Conservation (phyloP, 1,284 basidiomycete genomes). For the Abortiporus biennis region DNA sequence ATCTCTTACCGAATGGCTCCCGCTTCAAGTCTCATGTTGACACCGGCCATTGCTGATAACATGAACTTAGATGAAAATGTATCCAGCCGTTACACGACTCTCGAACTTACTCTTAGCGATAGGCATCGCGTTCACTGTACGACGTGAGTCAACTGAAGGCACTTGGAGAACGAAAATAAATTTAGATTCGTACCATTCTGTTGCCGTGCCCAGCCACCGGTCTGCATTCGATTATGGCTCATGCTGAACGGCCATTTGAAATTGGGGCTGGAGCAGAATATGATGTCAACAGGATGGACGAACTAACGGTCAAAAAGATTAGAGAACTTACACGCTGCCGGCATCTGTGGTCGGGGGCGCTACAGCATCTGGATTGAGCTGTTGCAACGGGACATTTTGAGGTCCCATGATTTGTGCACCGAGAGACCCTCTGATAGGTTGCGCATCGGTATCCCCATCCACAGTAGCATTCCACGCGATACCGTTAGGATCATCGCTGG, state of each 20-base stretch:
- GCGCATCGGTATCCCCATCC: slow-evolving; percentile 16
- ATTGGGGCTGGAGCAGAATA: slow-evolving; percentile 31
- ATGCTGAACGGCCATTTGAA: slow-evolving; percentile 63
- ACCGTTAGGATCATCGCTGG: slow-evolving; percentile 43
- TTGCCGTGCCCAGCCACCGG: slow-evolving; percentile 34
- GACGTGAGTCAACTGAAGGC: slow-evolving; percentile 1
- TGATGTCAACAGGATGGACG: not conserved
- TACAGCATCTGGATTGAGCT: slow-evolving; percentile 50
- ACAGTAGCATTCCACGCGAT: slow-evolving; percentile 21
- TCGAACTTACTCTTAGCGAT: slow-evolving; percentile 44
- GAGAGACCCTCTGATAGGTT: slow-evolving; percentile 29
- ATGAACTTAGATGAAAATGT: not conserved
- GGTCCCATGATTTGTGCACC: slow-evolving; percentile 51
- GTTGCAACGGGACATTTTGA: slow-evolving; percentile 40
- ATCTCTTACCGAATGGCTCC: slow-evolving; percentile 46
- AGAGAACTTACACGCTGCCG: slow-evolving; percentile 42
- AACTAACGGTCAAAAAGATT: not conserved
- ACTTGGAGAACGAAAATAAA: slow-evolving; percentile 1
- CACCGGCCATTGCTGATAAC: slow-evolving; percentile 46
- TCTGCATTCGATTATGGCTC: slow-evolving; percentile 50
- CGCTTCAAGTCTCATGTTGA: slow-evolving; percentile 28
- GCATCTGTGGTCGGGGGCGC: slow-evolving; percentile 57
- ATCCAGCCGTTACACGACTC: not conserved
- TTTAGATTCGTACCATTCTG: slow-evolving; percentile 39
- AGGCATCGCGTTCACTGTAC: slow-evolving; percentile 44